phyloP scores from a whole-genome alignment of 495 filamentous ascomycete genomes.

The Oleoguttula mirabilis region DNA sequence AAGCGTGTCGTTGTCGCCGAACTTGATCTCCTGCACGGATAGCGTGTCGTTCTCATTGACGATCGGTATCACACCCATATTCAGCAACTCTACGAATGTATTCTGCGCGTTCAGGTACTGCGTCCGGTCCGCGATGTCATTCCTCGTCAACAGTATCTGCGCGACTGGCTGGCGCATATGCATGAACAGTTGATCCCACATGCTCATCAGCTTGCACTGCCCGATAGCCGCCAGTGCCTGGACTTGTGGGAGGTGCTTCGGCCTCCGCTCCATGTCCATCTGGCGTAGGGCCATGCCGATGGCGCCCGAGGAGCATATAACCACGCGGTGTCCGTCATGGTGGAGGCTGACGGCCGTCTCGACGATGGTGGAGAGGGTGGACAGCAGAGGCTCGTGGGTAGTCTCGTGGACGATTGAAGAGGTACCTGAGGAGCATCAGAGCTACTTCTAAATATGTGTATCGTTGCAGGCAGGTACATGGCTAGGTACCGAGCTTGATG shows the following conservation, averaged over 20 bases:
- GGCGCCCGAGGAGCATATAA: slow-evolving; percentile 92
- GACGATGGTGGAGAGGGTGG: slow-evolving; percentile 78
- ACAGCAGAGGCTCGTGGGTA: slow-evolving; percentile 91
- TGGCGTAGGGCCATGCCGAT: slow-evolving; percentile 83
- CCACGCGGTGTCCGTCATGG: slow-evolving; percentile 84
- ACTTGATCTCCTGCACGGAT: slow-evolving; percentile 97
- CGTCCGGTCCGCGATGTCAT: slow-evolving; percentile 91
- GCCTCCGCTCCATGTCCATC: slow-evolving; percentile 81
- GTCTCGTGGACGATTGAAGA: slow-evolving; percentile 96
- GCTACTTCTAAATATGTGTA: slow-evolving; percentile 8
- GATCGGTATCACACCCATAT: slow-evolving; percentile 95
- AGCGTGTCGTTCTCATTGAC: slow-evolving; percentile 98
- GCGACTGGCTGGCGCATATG: slow-evolving; percentile 83
- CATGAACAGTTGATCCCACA: slow-evolving; percentile 86
- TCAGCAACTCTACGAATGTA: slow-evolving; percentile 74
- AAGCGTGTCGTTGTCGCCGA: slow-evolving; percentile 95
- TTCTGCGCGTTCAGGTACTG: slow-evolving; percentile 96
- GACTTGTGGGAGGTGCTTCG: slow-evolving; percentile 73
- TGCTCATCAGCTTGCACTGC: slow-evolving; percentile 86
- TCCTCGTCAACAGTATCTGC: slow-evolving; percentile 90
- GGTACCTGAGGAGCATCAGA: slow-evolving; percentile 49
- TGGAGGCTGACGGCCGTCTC: slow-evolving; percentile 77
- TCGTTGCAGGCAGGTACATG: too few relatives aligned
- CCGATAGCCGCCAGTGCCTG: slow-evolving; percentile 95
- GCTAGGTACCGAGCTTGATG: slow-evolving; percentile 77